Base-by-base conservation (phyloP, 1,284 basidiomycete genomes). In the Melanopsichium pennsylvanicum region DNA sequence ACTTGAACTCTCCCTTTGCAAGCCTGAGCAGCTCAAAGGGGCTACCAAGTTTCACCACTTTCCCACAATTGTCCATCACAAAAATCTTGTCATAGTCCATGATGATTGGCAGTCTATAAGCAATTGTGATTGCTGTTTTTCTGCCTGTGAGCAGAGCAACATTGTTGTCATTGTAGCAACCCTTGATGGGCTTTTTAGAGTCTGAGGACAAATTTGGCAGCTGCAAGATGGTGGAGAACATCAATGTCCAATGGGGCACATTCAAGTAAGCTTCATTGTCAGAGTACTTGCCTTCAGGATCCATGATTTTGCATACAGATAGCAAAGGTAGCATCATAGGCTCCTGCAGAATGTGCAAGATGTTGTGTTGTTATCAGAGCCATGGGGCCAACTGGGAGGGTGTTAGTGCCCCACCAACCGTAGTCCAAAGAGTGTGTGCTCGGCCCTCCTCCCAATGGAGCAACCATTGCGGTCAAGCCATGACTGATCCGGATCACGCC, bases 31-130 rank as follows among this genome's bases (percentile, higher is more conserved):
- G 46, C 26, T 57, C 46, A 8, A 31, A 31, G 0, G 66, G 64
- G 11, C 46, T 52, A 15, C 51, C 66, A n/a, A 94, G 91, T 83
- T 82, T 79, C 7, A 79, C 85, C 55, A 90, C 86, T 51, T 84
- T 81, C 0, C 90, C 90, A 2, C n/a, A n/a, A n/a, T 87, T 87
- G 70, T 88, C 87, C 74, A 91, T 85, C 29, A 90, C 88, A 63
- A 88, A 88, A 22, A 91, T 88, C 26, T 88, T 84, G 76, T 90
- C 88, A 73, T 88, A 89, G 22, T 86, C 84, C 55, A 89, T 87
- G 68, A 90, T 89, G 3, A 89, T 90, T 23, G 86, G 84, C 58
- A 90, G 80, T 25, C 89, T 88, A 77, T 90, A 88, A 86, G 74
- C 48, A 48, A 68, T 73, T 16, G 64, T 36, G 69, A 64, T 61